Conservation (phyloP, 1,284 basidiomycete genomes). For the Lentinula novae-zelandiae region DNA sequence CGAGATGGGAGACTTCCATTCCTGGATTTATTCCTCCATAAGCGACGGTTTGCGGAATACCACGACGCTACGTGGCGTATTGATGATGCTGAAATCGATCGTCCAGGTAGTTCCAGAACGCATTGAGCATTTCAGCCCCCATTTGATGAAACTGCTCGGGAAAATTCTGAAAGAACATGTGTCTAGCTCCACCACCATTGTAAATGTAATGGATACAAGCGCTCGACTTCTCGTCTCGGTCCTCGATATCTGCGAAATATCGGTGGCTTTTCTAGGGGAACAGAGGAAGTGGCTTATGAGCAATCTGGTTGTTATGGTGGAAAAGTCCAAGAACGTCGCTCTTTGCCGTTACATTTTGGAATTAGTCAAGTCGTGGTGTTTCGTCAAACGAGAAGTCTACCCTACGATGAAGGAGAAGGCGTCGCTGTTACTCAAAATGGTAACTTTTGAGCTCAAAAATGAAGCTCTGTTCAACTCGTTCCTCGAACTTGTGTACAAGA, state of each 20-base stretch:
- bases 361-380: slow-evolving; percentile 85
- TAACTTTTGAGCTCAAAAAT: slow-evolving; percentile 79
- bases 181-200: slow-evolving; percentile 46
- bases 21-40: slow-evolving; percentile 74
- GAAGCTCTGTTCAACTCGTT: slow-evolving; percentile 80
- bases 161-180: slow-evolving; percentile 91
- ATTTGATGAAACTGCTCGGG: slow-evolving; percentile 82
- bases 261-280: slow-evolving; percentile 64
- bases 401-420: slow-evolving; percentile 98
- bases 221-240: slow-evolving; percentile 64
- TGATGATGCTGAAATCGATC: slow-evolving; percentile 88
- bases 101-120: slow-evolving; percentile 83
- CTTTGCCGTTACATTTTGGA: slow-evolving; percentile 89
- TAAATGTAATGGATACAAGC: slow-evolving; percentile 49
- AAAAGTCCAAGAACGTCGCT: slow-evolving; percentile 84
- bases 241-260: slow-evolving; percentile 69
- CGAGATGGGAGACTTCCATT: slow-evolving; percentile 76
- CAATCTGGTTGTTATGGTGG: slow-evolving; percentile 78
- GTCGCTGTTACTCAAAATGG: slow-evolving; percentile 87
- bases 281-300: slow-evolving; percentile 73
- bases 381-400: slow-evolving; percentile 79
- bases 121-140: slow-evolving; percentile 76
- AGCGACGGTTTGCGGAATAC: slow-evolving; percentile 79
- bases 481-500: slow-evolving; percentile 89
- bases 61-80: slow-evolving; percentile 72